Evolutionary conservation across 208 protist genomes (phyloP).

Genomic region (Naegleria fowleri): DNA sequence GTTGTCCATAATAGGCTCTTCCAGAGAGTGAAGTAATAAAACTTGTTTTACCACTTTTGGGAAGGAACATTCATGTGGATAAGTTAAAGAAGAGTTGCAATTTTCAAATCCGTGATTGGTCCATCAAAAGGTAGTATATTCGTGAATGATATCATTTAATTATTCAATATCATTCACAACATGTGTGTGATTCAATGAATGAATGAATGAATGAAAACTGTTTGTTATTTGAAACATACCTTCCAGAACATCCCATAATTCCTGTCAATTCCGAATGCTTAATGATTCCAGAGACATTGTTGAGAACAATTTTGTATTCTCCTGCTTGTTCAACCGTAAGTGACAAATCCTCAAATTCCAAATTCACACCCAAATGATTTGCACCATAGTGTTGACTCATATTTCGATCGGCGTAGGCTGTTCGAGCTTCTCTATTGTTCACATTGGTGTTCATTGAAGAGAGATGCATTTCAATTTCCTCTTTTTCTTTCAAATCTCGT

Average conservation of each 20-base stretch:
- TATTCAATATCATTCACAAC: too few relatives aligned
- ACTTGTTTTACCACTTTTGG: not conserved
- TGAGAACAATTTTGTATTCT: slow-evolving; percentile 13
- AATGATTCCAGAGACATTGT: slow-evolving; percentile 16
- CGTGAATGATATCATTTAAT: too few relatives aligned
- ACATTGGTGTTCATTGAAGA: not conserved
- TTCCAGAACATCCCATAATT: slow-evolving; percentile 35
- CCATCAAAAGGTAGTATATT: too few relatives aligned
- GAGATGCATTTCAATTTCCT: not conserved
- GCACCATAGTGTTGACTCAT: not conserved
- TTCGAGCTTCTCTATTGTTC: not conserved
- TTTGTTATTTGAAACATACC: too few relatives aligned
- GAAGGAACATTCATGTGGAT: not conserved
- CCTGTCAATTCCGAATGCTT: slow-evolving; percentile 17
- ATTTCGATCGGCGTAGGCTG: not conserved
- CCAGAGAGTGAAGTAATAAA: not conserved
- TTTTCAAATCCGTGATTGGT: not conserved
- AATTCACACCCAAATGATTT: not conserved
- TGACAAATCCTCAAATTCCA: slow-evolving; percentile 19
- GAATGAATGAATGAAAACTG: too few relatives aligned
- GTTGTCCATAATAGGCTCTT: not conserved
- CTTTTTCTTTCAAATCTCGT: not conserved
- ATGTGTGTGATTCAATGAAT: too few relatives aligned
- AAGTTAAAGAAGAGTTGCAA: not conserved
- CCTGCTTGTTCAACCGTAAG: not conserved